A percentile compares a stretch with the other conserved stretches of the same genome.
These are phyloP conservation scores for Sphagnurus paluster DNA, from an alignment of 1,284 basidiomycete species.

Conservation along the genomic window DNA sequence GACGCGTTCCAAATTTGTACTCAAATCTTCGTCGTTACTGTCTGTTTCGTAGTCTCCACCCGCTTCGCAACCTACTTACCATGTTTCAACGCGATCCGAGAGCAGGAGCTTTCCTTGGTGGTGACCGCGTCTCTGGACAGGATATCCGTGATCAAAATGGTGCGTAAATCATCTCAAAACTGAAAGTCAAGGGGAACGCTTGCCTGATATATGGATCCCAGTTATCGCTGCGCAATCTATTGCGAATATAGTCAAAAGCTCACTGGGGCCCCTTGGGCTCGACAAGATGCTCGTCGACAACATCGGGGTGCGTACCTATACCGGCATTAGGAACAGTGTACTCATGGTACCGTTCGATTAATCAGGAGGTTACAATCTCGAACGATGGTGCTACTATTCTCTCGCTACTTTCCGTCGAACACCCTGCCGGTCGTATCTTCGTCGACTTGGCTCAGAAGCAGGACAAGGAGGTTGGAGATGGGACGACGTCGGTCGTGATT, in stretches of 20 bases:
- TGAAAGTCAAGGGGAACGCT: constrained; percentile 1
- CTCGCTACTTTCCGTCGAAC: constrained; percentile 88
- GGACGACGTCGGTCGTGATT: constrained; percentile 98
- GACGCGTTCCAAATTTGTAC: constrained; percentile 20
- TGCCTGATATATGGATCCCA: constrained; percentile 30
- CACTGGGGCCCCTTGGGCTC: constrained; percentile 91
- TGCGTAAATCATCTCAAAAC: constrained; percentile 31
- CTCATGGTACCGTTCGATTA: constrained; percentile 15
- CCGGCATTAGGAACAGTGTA: too few relatives aligned
- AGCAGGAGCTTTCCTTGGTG: constrained; percentile 90
- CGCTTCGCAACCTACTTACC: constrained; percentile 12
- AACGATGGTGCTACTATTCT: constrained; percentile 99
- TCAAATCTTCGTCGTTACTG: constrained; percentile 12
- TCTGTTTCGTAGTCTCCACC: constrained; percentile 5
- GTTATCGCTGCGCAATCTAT: constrained; percentile 96
- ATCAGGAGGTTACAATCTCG: constrained; percentile 96
- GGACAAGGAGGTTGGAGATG: constrained; percentile 99
- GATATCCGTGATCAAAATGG: constrained; percentile 98
- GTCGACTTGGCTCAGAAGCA: constrained; percentile 99
- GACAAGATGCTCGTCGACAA: constrained; percentile 99
- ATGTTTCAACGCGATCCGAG: constrained; percentile 88
- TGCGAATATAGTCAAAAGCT: constrained; percentile 97
- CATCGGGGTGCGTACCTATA: constrained; percentile 73
- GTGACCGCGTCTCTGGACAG: constrained; percentile 91
- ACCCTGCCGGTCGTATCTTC: constrained; percentile 94